phyloP scores from a whole-genome alignment of 306 rosid genomes.

The Prunus kanzakura region DNA sequence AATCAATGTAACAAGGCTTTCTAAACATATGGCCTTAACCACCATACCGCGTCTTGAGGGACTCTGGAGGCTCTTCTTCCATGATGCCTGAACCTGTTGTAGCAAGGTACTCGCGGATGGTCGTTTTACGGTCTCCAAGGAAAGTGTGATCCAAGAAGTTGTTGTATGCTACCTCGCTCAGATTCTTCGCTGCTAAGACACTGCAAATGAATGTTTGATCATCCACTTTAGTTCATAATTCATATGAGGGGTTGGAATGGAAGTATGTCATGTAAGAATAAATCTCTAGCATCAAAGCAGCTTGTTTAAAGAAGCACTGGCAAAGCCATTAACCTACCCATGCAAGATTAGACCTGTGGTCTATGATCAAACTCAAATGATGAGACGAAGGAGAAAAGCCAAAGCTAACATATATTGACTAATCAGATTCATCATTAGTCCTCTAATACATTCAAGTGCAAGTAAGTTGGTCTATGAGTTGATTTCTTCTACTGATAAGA shows the following conservation, averaged over 20 bases:
- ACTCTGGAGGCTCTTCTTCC: slow-evolving; percentile 95
- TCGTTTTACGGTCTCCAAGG: slow-evolving; percentile 88
- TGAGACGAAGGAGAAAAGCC: background rate
- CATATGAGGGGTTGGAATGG: slow-evolving; percentile 11
- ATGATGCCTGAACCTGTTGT: slow-evolving; percentile 76
- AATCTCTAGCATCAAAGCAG: background rate
- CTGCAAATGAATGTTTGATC: slow-evolving; percentile 32
- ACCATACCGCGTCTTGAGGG: slow-evolving; percentile 76
- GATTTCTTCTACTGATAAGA: background rate
- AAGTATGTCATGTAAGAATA: no score
- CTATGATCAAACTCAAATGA: background rate
- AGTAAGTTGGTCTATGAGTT: background rate
- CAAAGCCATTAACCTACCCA: background rate
- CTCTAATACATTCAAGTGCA: background rate
- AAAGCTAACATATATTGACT: background rate
- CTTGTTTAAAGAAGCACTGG: background rate
- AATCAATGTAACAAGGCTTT: background rate
- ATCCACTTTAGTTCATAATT: slow-evolving; percentile 12
- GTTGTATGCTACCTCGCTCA: slow-evolving; percentile 52
- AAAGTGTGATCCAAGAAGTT: slow-evolving; percentile 91
- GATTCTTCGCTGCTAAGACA: slow-evolving; percentile 83
- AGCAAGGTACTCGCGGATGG: slow-evolving; percentile 68
- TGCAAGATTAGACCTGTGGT: background rate
- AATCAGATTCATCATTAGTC: background rate
- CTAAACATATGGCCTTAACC: slow-evolving; percentile 45